phyloP scores from a whole-genome alignment of 2,329 filamentous ascomycete genomes.

The Phialocephala subalpina region DNA sequence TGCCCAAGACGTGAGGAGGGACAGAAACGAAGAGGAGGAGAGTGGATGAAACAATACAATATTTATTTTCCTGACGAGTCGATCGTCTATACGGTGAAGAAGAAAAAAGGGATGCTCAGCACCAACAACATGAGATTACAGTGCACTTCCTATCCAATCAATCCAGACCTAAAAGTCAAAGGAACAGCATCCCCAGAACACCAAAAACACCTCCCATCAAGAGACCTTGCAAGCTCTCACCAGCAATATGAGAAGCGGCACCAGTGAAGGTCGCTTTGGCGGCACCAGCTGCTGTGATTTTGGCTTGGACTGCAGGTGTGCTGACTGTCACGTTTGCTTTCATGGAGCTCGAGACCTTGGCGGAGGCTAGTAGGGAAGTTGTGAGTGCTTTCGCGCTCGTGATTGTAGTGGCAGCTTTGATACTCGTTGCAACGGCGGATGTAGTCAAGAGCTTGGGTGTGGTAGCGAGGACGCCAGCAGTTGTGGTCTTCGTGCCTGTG shows the following conservation, averaged over 20 bases:
- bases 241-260: conserved; percentile 7
- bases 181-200: neutral
- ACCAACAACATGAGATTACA: neutral
- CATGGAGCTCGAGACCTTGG: neutral
- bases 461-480: too few species aligned
- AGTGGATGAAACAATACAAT: too few species aligned
- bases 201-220: neutral
- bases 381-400: conserved; percentile 2
- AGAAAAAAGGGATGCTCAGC: neutral
- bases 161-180: neutral
- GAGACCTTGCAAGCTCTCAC: neutral
- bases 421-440: neutral
- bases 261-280: conserved; percentile 15
- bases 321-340: neutral
- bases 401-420: neutral
- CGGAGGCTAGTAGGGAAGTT: neutral
- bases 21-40: too few species aligned
- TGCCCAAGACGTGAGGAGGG: too few species aligned
- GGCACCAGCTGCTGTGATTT: neutral
- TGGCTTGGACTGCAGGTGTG: neutral
- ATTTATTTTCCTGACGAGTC: too few species aligned
- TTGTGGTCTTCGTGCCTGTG: too few species aligned
- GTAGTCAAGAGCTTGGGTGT: too few species aligned
- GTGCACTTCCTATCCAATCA: too few species aligned
- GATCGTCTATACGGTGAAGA: neutral